Base-by-base conservation (phyloP, 768 basidiomycete genomes). In the Mrakia frigida region DNA sequence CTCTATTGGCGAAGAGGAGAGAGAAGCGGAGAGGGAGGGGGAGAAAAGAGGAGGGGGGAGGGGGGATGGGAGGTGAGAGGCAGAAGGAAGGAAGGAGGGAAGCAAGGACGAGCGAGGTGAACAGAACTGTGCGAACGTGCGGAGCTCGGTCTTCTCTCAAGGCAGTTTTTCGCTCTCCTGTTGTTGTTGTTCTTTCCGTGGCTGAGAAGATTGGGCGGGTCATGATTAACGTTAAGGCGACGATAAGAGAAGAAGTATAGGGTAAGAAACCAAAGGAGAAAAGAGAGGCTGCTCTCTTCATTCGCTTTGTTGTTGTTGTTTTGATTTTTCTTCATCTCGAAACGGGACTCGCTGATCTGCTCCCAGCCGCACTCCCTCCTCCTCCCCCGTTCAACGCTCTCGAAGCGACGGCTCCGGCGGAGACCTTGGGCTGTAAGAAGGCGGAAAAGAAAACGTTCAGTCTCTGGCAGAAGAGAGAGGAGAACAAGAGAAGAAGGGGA, bases 221-320 rank as follows among this genome's bases (percentile, higher is more conserved):
- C 65, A 68, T 68, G 18, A 43, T 25, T 68, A 68, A n/a, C 65
- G 65, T 68, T 25, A 68, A 65, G 25, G 13, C 11, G 18, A 63
- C 1, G 21, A 39, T 13, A 33, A 10, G 16, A 37, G 10, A 1
- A 68, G 37, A 68, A 35, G 14, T 16, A 50, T 41, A 21, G 46
- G 11, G 46, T 18, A 18, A 50, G 46, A 50, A 18, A 50, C 2
- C 16, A 50, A 50, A 18, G 18, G 3, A 3, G 46, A 50, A 11
- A 50, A 14, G 18, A 50, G 18, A 50, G 46, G 18, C 46, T 50
- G 14, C 46, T 50, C 18, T 6, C 46, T 50, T 50, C 46, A 6
- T 21, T 21, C 14, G 9, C 21, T 14, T 50, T 50, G 46, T 50
- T 50, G 46, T 50, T 50, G 1, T 50, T 21, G 16, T 50, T 50